Evolutionary conservation across 805 yeast species (phyloP).

Genomic region (Candida boidinii): DNA sequence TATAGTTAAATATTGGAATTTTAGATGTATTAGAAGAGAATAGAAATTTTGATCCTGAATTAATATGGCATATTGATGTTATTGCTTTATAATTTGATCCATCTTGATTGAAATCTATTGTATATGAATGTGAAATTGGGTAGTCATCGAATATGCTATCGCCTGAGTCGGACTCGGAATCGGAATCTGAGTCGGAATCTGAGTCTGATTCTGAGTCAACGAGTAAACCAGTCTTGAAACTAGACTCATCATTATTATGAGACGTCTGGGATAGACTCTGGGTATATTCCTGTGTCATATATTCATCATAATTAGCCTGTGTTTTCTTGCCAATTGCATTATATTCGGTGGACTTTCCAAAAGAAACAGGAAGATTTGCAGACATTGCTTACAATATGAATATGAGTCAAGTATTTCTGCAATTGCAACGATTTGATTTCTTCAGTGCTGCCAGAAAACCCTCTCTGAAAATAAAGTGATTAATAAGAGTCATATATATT

Average conservation of each 20-base stretch:
- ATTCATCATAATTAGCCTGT: too few relatives aligned
- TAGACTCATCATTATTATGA: slow-evolving; percentile 3
- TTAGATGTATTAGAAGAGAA: slow-evolving; percentile 19
- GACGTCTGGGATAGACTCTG: too few relatives aligned
- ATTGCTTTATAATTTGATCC: slow-evolving; percentile 14
- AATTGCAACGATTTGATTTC: too few relatives aligned
- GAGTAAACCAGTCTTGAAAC: slow-evolving; percentile 5
- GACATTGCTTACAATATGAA: too few relatives aligned
- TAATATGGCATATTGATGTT: slow-evolving; percentile 15
- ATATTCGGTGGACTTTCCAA: too few relatives aligned
- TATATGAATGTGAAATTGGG: slow-evolving; percentile 28
- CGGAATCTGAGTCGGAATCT: slow-evolving; percentile 12
- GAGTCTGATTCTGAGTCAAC: slow-evolving; percentile 10
- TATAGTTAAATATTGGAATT: slow-evolving; percentile 24
- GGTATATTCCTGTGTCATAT: too few relatives aligned
- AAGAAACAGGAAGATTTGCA: too few relatives aligned
- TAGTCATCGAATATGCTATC: slow-evolving; percentile 13
- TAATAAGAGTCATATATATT: too few relatives aligned
- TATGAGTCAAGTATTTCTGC: too few relatives aligned
- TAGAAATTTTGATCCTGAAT: slow-evolving; percentile 18
- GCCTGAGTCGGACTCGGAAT: slow-evolving; percentile 11
- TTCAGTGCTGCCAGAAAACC: too few relatives aligned
- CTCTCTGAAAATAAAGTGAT: too few relatives aligned
- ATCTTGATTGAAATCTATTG: slow-evolving; percentile 6
- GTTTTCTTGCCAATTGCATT: too few relatives aligned